Evolutionary conservation across 352 stramenopile species (phyloP), one percentile per base, ranked within the genome.

Genomic region (Pythium sp.): DNA sequence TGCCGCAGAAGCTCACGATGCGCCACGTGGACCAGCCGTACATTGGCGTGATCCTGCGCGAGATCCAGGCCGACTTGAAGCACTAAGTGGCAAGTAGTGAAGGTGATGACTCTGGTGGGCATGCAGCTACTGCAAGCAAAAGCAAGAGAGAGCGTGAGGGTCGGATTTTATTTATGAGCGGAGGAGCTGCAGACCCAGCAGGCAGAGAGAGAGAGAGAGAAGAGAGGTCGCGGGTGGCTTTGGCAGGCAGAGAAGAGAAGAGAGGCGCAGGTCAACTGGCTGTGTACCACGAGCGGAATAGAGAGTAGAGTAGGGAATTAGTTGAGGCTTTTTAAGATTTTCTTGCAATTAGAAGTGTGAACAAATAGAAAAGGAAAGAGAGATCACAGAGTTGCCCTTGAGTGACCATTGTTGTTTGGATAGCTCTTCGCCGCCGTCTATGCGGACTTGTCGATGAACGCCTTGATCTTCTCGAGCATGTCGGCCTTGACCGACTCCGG

Each of bases 381-480:
- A 26, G 11, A 46, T 28, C 26, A 30, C 49, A 56, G 14, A n/a
- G n/a, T 22, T 61, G 18, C 15, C 5, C 2, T 30, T 30, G 56
- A 30, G 28, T 8, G 32, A 30, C 28, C n/a, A 18, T 6, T 24
- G 46, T 51, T 28, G 61, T 20, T 51, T 14, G 58, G 30, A 49
- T 28, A 20, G 20, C 38, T n/a, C 36, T 30, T 1, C 11, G 36
- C 36, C 36, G 36, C 36, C 36, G 36, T 43, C 76, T 71, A 80
- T 14, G 76, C 72, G 20, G 82, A 74, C 57, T 87, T 87, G 61
- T 97, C 86, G 43, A 98, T 90, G 54, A 98, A 98, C 34, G 84
- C 83, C 46, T 95, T 91, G 70, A 98, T 98, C 70, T 93, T 84
- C 38, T 95, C 80, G 38, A 98, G 73, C 67, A 98, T 82, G 55